Base-by-base conservation (phyloP, 2,329 filamentous ascomycete genomes). In the Monilinia laxa region DNA sequence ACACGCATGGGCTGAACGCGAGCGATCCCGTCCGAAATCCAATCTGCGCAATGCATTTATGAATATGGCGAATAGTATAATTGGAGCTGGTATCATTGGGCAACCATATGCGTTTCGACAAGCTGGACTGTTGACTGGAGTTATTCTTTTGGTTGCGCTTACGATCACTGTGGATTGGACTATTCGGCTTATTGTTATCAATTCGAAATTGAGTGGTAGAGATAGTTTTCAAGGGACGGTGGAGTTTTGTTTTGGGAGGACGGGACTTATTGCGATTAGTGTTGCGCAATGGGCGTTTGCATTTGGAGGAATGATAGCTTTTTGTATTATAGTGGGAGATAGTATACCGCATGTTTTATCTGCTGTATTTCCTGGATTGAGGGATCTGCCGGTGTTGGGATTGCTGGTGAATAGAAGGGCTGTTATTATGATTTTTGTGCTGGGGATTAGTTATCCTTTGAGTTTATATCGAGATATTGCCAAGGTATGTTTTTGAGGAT, bases 51-150 rank as follows among this genome's bases (percentile, higher is more conserved):
- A 90, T 76, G 94, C 95, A 3, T 98, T 99, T 73, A 97, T 98
- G 93, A 99, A 99, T 80, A 99, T 99, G 95, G 94, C 95, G 70
- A 99, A 99, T 81, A 96, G 91, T 74, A 99, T 99, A 77, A 97
- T 99, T 72, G 88, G 87, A 51, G 88, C 87, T 2, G 87, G 87
- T 63, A 90, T 90, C 78, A 89, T 90, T 74, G 87, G 91, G 4
- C 95, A 99, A 79, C 93, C 95, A 16, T 99, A 98, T 79, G 95
- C 95, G n/a, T 90, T 99, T 76, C 87, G 87, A 67, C 93, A 98
- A 80, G 95, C 95, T 10, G 95, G 95, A 9, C 84, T 99, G 73
- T 77, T 91, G 20, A 89, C 91, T 49, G 95, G 95, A 38, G 82
- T 94, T 7, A 74, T 92, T 57, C 84, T 99, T 66, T 85, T 99